Percentiles rank a stretch among this genome's conserved stretches.
Evolutionary conservation across 2,329 filamentous ascomycete species (phyloP).

Genomic region (Penicillium sp.): DNA sequence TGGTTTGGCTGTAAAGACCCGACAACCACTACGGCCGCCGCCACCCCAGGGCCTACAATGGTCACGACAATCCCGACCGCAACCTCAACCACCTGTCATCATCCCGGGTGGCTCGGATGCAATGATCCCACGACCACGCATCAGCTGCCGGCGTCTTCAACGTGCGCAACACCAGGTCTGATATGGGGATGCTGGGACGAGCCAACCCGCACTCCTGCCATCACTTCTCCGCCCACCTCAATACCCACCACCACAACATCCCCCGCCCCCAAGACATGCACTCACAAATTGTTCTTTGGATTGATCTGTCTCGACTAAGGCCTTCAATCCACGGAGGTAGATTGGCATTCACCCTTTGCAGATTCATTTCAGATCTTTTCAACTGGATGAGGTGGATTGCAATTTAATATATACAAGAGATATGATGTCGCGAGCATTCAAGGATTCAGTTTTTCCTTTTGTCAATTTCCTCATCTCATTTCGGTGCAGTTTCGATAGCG

Average conservation of each 20-base stretch:
- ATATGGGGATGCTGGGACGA: constrained; percentile 7
- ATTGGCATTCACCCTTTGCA: not conserved
- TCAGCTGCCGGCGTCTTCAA: not conserved
- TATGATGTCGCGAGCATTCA: not conserved
- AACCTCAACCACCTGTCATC: constrained; percentile 13
- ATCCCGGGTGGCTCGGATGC: constrained; percentile 15
- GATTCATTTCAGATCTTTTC: not conserved
- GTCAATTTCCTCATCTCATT: not conserved
- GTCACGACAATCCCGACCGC: not conserved
- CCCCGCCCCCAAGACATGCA: not conserved
- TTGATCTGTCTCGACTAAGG: not conserved
- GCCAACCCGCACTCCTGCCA: not conserved
- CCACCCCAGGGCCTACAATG: constrained; percentile 7
- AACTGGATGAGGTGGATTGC: not conserved
- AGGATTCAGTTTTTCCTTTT: not conserved
- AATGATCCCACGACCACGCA: constrained; percentile 4
- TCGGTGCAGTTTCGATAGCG: not conserved
- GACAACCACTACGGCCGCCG: not conserved
- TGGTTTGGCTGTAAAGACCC: constrained; percentile 37
- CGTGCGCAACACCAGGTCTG: not conserved
- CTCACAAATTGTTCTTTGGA: not conserved
- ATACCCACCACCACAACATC: not conserved
- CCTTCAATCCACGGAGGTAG: not conserved
- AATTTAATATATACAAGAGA: not conserved
- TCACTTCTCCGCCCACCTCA: not conserved